Evolutionary conservation across 2,329 filamentous ascomycete species (phyloP).

Genomic region (Colletotrichum truncatum): DNA sequence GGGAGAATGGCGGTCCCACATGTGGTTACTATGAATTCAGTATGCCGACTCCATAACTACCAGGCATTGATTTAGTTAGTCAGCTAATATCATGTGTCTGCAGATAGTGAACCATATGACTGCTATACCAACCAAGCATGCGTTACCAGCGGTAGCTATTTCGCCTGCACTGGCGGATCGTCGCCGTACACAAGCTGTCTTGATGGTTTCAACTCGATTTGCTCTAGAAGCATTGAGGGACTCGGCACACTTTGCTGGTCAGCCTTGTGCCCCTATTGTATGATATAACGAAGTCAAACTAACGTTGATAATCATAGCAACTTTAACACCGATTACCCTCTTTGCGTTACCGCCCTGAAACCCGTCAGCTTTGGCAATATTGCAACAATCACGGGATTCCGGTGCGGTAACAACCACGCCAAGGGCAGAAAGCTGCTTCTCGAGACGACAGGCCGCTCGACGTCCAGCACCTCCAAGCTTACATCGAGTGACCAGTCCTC

Average conservation of each 20-base stretch:
- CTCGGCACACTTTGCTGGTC: slow-evolving; percentile 2
- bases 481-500: neutral
- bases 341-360: neutral
- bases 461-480: neutral
- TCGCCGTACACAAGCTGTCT: slow-evolving; percentile 4
- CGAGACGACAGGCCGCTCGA: neutral
- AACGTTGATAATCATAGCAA: neutral
- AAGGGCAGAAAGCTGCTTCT: neutral
- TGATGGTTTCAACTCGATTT: neutral
- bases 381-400: neutral
- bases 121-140: neutral
- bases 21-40: slow-evolving; percentile 4
- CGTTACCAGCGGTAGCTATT: neutral
- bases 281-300: too few species aligned
- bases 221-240: neutral
- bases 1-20: neutral
- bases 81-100: too few species aligned
- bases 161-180: neutral
- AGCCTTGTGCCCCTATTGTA: too few species aligned
- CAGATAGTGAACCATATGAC: neutral
- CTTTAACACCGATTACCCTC: neutral
- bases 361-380: neutral
- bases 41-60: neutral
- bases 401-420: neutral
- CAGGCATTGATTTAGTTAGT: neutral